These are phyloP conservation scores for Rhododendron henanense DNA, from an alignment of 148 eudicot genomes.

Conservation along the genomic window DNA sequence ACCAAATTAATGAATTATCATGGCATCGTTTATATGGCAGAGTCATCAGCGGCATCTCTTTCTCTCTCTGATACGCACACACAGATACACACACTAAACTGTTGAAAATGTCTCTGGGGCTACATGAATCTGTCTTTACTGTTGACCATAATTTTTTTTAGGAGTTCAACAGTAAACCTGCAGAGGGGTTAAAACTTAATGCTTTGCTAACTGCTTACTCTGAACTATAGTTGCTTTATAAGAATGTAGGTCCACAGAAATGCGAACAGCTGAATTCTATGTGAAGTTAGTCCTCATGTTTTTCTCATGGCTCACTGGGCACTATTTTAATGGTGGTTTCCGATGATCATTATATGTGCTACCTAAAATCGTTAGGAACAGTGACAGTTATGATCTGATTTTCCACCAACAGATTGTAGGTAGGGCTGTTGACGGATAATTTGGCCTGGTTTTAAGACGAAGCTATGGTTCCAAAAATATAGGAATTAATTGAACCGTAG, in stretches of 20 bases:
- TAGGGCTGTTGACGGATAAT: neutral
- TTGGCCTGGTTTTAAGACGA: neutral
- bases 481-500: neutral
- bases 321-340: neutral
- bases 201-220: neutral
- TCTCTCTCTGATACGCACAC: neutral
- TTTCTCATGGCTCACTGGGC: neutral
- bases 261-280: neutral
- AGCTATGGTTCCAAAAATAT: neutral
- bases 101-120: neutral
- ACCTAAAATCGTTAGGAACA: neutral
- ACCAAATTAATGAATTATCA: neutral
- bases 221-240: neutral
- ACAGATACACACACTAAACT: neutral
- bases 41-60: neutral
- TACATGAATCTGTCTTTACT: neutral
- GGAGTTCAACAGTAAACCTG: neutral
- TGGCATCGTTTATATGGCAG: neutral
- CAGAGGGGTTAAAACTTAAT: neutral
- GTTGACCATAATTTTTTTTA: neutral
- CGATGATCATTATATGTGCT: neutral
- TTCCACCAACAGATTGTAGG: neutral
- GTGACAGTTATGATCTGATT: neutral
- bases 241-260: neutral
- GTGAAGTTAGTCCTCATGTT: neutral